phyloP scores from a whole-genome alignment of 208 protist species.

The Wallacemonas sp. region DNA sequence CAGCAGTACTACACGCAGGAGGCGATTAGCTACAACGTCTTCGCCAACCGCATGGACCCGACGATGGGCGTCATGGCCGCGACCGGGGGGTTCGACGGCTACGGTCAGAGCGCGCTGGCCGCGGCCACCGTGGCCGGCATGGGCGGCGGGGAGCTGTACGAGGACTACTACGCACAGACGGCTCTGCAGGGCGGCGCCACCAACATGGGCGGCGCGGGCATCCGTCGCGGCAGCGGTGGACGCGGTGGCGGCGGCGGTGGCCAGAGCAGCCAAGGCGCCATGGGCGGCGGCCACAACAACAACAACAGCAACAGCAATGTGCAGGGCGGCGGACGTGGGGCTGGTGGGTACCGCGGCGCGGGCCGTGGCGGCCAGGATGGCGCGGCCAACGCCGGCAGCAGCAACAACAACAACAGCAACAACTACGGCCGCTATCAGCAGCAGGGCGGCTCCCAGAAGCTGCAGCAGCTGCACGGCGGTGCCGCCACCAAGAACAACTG shows the following conservation, averaged over 20 bases:
- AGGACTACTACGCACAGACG: slow-evolving; percentile 26
- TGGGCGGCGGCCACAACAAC: slow-evolving; percentile 3
- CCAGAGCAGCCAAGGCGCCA: not conserved
- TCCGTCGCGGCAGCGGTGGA: slow-evolving; percentile 21
- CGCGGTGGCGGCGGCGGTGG: slow-evolving; percentile 20
- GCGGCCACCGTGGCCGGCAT: slow-evolving; percentile 11
- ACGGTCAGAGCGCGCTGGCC: not conserved
- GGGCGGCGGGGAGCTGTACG: slow-evolving; percentile 1
- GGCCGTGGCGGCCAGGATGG: slow-evolving; percentile 28
- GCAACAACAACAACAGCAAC: not conserved
- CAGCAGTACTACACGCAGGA: slow-evolving; percentile 92
- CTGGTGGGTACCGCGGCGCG: slow-evolving; percentile 29
- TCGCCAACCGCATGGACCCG: slow-evolving; percentile 31
- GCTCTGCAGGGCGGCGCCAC: slow-evolving; percentile 18
- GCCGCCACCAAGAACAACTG: slow-evolving; percentile 55
- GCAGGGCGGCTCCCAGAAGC: slow-evolving; percentile 63
- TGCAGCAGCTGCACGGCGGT: slow-evolving; percentile 69
- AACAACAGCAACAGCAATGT: slow-evolving; percentile 22
- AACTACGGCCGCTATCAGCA: slow-evolving; percentile 17
- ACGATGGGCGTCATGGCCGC: slow-evolving; percentile 22
- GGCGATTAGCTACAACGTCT: slow-evolving; percentile 68
- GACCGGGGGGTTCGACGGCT: slow-evolving; percentile 20
- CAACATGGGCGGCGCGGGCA: slow-evolving; percentile 15
- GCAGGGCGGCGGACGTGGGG: slow-evolving; percentile 21
- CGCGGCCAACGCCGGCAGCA: too few species aligned